Evolutionary conservation across 345 rosid genomes (phyloP).

Genomic region (Melaleuca alternifolia): DNA sequence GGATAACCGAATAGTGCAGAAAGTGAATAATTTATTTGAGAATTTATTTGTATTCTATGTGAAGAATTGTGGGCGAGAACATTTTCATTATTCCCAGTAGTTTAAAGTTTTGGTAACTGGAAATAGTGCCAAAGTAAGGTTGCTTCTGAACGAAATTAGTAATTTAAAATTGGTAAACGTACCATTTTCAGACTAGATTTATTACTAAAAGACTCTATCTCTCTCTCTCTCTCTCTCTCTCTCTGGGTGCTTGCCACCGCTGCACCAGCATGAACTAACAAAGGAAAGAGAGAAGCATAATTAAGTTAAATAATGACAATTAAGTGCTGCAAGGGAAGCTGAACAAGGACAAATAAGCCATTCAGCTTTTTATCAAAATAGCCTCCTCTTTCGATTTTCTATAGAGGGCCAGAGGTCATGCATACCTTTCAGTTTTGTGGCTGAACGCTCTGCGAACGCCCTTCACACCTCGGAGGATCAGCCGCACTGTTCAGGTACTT

Average conservation of each 20-base stretch:
- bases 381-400: background rate
- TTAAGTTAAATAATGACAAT: background rate
- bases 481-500: background rate
- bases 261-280: background rate
- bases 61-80: background rate
- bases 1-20: background rate
- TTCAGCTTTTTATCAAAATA: background rate
- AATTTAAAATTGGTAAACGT: background rate
- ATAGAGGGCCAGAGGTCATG: background rate
- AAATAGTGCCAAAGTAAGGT: background rate
- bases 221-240: background rate
- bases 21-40: background rate
- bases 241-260: background rate
- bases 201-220: background rate
- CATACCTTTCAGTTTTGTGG: background rate
- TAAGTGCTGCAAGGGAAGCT: background rate
- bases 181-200: background rate
- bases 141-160: background rate
- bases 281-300: background rate
- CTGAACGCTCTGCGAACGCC: background rate
- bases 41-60: background rate
- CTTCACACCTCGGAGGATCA: background rate
- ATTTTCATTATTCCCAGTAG: background rate
- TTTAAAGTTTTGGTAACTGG: background rate
- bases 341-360: background rate